Percentiles rank a stretch among this genome's conserved stretches.
Conservation (phyloP, 2,329 filamentous ascomycete species). For the Thelonectria olida region DNA sequence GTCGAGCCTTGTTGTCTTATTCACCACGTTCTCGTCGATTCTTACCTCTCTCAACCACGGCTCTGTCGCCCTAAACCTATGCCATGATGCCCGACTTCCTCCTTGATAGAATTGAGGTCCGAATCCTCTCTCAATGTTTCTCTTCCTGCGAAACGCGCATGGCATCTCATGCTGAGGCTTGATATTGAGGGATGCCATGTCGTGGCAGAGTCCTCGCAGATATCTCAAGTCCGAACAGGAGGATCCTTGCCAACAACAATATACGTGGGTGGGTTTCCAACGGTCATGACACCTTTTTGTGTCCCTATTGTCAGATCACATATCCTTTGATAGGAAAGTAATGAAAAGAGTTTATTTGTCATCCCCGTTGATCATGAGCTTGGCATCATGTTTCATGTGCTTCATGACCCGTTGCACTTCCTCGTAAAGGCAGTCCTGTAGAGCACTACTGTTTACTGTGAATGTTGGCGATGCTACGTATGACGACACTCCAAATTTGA, state of each 20-base stretch:
- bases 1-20: too few species aligned
- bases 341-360: neutral
- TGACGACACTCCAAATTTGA: neutral
- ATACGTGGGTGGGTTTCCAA: neutral
- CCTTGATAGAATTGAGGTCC: neutral
- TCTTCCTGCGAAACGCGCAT: neutral
- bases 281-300: neutral
- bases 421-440: too few species aligned
- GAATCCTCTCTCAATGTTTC: neutral
- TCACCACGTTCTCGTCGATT: too few species aligned
- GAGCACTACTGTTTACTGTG: neutral
- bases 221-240: neutral
- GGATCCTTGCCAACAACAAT: neutral
- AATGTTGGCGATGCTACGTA: neutral
- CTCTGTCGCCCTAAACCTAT: too few species aligned
- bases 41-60: too few species aligned
- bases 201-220: neutral
- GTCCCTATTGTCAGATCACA: neutral
- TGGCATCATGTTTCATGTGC: neutral
- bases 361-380: neutral
- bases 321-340: neutral
- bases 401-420: neutral
- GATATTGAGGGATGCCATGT: neutral
- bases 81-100: too few species aligned
- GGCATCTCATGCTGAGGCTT: neutral